Percentiles rank a stretch among this genome's conserved stretches.
Conservation (phyloP, 768 basidiomycete genomes). For the Rhodotorula diobovata region DNA sequence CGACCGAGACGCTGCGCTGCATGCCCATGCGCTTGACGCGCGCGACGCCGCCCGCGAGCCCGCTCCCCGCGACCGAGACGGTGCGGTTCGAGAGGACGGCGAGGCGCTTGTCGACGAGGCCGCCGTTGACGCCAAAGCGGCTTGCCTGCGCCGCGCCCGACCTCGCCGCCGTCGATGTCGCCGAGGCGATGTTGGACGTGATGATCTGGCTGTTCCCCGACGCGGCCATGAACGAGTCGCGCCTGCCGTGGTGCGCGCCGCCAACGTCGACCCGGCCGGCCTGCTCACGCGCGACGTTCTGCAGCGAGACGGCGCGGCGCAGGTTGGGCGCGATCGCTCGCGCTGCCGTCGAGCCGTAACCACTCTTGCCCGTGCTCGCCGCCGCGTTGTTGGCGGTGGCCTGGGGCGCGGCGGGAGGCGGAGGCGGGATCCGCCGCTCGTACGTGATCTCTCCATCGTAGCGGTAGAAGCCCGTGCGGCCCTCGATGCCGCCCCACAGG, state of each 20-base stretch:
- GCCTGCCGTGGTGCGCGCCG: conserved; percentile 6
- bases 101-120: conserved; percentile 40
- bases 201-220: conserved; percentile 92
- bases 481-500: conserved; percentile 53
- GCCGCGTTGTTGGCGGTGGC: background rate
- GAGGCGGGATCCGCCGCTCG: conserved; percentile 12
- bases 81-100: conserved; percentile 40
- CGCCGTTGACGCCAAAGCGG: conserved; percentile 27
- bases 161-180: conserved; percentile 43
- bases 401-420: background rate
- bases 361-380: background rate
- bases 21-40: conserved; percentile 35
- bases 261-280: background rate
- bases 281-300: conserved; percentile 39
- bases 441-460: conserved; percentile 31
- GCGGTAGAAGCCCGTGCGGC: conserved; percentile 40
- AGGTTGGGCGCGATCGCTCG: conserved; percentile 34
- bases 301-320: conserved; percentile 46
- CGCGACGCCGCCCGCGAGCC: conserved; percentile 12
- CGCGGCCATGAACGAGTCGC: conserved; percentile 67
- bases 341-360: background rate
- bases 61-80: conserved; percentile 32
- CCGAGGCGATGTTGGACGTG: conserved; percentile 81
- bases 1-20: conserved; percentile 44
- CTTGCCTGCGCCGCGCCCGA: conserved; percentile 21